Evolutionary conservation across 2,329 filamentous ascomycete genomes (phyloP).

Genomic region (Aureobasidium leucospermi): DNA sequence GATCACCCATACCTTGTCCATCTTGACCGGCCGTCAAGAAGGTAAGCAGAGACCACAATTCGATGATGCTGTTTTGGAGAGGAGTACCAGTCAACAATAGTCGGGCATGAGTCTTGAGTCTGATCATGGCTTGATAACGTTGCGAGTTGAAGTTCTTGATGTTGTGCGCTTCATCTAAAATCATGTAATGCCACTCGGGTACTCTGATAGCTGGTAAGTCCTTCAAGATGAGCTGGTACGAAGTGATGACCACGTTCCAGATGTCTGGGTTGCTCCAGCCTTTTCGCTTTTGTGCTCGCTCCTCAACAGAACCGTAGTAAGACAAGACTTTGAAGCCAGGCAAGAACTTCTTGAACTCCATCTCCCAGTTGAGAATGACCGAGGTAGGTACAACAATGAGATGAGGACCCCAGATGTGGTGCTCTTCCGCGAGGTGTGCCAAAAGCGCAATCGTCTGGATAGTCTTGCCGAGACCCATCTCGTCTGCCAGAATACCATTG

Average conservation of each 20-base stretch:
- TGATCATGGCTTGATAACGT: slow-evolving; percentile 89
- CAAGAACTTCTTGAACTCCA: slow-evolving; percentile 99
- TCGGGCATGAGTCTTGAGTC: slow-evolving; percentile 82
- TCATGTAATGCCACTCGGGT: slow-evolving; percentile 93
- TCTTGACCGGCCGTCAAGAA: slow-evolving; percentile 90
- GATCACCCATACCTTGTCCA: slow-evolving; percentile 75
- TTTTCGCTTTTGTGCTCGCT: slow-evolving; percentile 80
- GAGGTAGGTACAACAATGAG: slow-evolving; percentile 94
- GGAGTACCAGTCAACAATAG: slow-evolving; percentile 89
- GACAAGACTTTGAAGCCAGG: slow-evolving; percentile 97
- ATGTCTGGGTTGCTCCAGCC: slow-evolving; percentile 70
- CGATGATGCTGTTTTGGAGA: slow-evolving; percentile 91
- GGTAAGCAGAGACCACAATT: slow-evolving; percentile 93
- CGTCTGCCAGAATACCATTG: slow-evolving; percentile 93
- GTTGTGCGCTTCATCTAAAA: slow-evolving; percentile 96
- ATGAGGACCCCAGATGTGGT: slow-evolving; percentile 92
- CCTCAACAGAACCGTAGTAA: slow-evolving; percentile 91
- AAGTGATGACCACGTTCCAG: slow-evolving; percentile 97
- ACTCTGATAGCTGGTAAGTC: slow-evolving; percentile 92
- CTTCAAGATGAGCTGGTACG: slow-evolving; percentile 90
- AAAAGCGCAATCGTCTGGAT: slow-evolving; percentile 95
- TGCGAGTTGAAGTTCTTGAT: slow-evolving; percentile 99
- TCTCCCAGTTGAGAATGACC: slow-evolving; percentile 99
- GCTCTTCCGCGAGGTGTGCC: slow-evolving; percentile 82
- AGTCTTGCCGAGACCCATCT: slow-evolving; percentile 97